A percentile compares a stretch with the other conserved stretches of the same genome.
Conservation (phyloP, 495 filamentous ascomycete genomes). For the Penicillium soppii region DNA sequence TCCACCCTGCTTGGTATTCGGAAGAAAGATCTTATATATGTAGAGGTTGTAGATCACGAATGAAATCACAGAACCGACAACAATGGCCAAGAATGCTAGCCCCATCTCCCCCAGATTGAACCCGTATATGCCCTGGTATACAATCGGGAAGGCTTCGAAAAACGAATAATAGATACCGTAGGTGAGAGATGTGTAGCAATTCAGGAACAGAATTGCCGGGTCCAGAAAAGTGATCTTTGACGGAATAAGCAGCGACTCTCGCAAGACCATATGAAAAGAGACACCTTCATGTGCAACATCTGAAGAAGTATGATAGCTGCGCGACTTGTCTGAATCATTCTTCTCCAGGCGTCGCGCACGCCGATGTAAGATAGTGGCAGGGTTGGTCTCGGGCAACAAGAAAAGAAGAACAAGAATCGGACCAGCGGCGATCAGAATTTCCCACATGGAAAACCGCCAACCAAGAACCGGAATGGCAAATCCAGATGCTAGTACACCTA, state of each 20-base stretch:
- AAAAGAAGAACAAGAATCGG: constrained; percentile 49
- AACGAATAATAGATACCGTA: constrained; percentile 54
- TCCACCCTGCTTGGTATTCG: background rate
- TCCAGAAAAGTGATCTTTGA: constrained; percentile 30
- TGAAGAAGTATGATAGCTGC: constrained; percentile 21
- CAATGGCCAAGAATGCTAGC: constrained; percentile 45
- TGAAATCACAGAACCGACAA: constrained; percentile 20
- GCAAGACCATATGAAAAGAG: constrained; percentile 19
- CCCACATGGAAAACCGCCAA: constrained; percentile 47
- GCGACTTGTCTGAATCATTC: constrained; percentile 6
- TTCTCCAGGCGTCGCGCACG: constrained; percentile 47
- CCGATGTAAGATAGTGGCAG: constrained; percentile 51
- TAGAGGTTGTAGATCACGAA: constrained; percentile 10
- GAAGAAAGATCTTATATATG: constrained; percentile 3
- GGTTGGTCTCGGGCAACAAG: constrained; percentile 51
- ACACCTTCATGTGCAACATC: constrained; percentile 33
- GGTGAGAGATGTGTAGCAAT: constrained; percentile 47
- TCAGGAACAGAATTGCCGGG: constrained; percentile 47
- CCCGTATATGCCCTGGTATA: constrained; percentile 44
- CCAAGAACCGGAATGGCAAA: constrained; percentile 38
- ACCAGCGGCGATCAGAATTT: constrained; percentile 41
- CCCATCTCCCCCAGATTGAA: constrained; percentile 44
- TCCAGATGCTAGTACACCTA: constrained; percentile 40
- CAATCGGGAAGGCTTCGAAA: constrained; percentile 53
- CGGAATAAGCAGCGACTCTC: background rate